A percentile compares a stretch with the other conserved stretches of the same genome.
phyloP scores from a whole-genome alignment of 495 filamentous ascomycete species.

The Pseudevernia furfuracea region DNA sequence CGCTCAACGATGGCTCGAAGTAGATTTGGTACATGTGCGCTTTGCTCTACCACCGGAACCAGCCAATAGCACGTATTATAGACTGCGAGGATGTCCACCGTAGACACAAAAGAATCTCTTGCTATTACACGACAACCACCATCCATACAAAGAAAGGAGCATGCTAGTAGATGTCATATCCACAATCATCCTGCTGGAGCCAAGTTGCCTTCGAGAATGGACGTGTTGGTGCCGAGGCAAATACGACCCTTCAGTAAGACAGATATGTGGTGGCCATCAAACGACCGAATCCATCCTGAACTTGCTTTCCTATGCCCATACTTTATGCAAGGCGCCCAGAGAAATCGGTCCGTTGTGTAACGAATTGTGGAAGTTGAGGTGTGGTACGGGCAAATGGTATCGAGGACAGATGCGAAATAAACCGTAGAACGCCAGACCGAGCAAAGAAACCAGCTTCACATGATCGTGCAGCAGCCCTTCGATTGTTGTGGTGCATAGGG shows the following conservation, averaged over 20 bases:
- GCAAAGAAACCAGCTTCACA: slow-evolving; percentile 48
- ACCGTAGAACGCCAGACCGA: slow-evolving; percentile 16
- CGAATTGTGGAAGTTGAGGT: neutral
- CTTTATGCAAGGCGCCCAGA: slow-evolving; percentile 1
- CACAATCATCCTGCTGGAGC: neutral
- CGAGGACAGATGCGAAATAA: slow-evolving; percentile 8
- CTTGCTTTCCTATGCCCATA: slow-evolving; percentile 5
- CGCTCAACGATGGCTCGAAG: slow-evolving; percentile 1
- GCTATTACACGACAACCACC: neutral
- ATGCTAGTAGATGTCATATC: neutral
- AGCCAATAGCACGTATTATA: slow-evolving; percentile 11
- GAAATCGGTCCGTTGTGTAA: neutral
- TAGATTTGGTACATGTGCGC: slow-evolving; percentile 13
- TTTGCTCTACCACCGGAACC: slow-evolving; percentile 5
- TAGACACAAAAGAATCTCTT: slow-evolving; percentile 2
- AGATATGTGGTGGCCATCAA: neutral
- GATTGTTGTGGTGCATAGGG: slow-evolving; percentile 91
- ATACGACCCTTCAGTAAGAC: neutral
- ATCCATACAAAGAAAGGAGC: slow-evolving; percentile 3
- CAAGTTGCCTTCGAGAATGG: neutral
- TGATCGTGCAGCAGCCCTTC: slow-evolving; percentile 85
- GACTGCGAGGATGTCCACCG: slow-evolving; percentile 6
- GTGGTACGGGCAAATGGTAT: slow-evolving; percentile 3
- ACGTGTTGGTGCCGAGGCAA: neutral
- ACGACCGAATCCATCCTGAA: slow-evolving; percentile 7